Base-by-base conservation (phyloP, 148 eudicot species). In the Rhododendron molle region DNA sequence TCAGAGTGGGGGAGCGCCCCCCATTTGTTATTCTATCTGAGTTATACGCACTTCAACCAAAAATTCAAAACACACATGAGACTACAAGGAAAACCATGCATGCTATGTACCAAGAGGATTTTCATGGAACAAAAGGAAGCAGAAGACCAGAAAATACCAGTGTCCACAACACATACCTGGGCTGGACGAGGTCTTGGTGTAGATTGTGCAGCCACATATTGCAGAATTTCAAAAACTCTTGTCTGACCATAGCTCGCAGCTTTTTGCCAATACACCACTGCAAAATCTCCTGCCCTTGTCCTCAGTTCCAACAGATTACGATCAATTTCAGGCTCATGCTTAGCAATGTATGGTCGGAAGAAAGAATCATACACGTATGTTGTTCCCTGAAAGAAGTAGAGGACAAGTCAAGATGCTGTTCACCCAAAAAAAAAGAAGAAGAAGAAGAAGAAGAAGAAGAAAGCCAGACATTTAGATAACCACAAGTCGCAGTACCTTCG, bases 261-360 rank as follows among this genome's bases (percentile, higher is more conserved):
- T 87, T 85, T 92, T 82, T 93, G 96, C 88, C 93, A 94, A 88
- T 95, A 95, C 87, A 87, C 83, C 80, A 93, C 88, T 82, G 92
- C 93, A 91, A 91, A 83, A 88, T 97, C 99, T 60, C 94, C 96
- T 74, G 99, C 99, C 90, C 95, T 94, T 46, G 91, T 94, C 90
- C 89, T 94, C 85, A 97, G 86, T 89, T 97, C 99, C 85, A 91
- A 78, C 91, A 97, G 90, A 86, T 89, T 94, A 46, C 96, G 96
- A 89, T 97, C 99, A 52, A 97, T 97, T 84, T 97, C 98, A 23
- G 94, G 84, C 88, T 97, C 99, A 85, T 97, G 99, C 91, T 92
- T 94, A 82, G 95, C 88, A 52, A 97, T 87, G 80, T 92, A 93
- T 49, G 99, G 98, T 88, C 83, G 93, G 81, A 97, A 95, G 90